These are phyloP conservation scores for Talaromyces sp. DNA, from an alignment of 2,329 filamentous ascomycete genomes.

Conservation along the genomic window DNA sequence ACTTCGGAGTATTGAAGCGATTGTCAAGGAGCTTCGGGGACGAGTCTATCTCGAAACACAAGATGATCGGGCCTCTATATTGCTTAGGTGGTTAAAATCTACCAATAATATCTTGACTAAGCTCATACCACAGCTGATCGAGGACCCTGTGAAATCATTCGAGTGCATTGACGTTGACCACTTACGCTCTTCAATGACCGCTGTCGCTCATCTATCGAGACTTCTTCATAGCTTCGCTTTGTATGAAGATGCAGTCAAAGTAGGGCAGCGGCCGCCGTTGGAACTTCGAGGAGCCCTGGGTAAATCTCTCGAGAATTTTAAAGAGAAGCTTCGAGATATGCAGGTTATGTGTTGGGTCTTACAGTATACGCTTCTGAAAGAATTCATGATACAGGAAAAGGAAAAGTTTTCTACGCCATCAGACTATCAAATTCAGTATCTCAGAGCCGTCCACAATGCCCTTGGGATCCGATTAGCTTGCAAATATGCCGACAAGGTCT, in stretches of 20 bases:
- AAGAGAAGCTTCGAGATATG: constrained; percentile 76
- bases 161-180: constrained; percentile 82
- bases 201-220: constrained; percentile 67
- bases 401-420: constrained; percentile 63
- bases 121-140: constrained; percentile 65
- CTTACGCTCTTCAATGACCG: constrained; percentile 67
- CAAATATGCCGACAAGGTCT: constrained; percentile 78
- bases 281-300: constrained; percentile 49
- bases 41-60: constrained; percentile 55
- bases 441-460: constrained; percentile 78
- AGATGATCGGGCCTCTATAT: constrained; percentile 62
- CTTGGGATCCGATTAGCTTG: constrained; percentile 82
- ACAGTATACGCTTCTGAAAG: constrained; percentile 75
- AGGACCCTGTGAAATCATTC: constrained; percentile 63
- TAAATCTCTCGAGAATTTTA: constrained; percentile 48
- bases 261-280: constrained; percentile 66
- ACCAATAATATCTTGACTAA: constrained; percentile 73
- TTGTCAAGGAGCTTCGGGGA: constrained; percentile 67
- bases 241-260: constrained; percentile 79
- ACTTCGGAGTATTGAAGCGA: constrained; percentile 78
- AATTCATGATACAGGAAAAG: constrained; percentile 65
- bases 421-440: constrained; percentile 72
- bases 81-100: constrained; percentile 74
- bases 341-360: constrained; percentile 85
- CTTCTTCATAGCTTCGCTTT: constrained; percentile 76